phyloP scores from a whole-genome alignment of 2,329 filamentous ascomycete genomes.

The Fusarium scirpi region DNA sequence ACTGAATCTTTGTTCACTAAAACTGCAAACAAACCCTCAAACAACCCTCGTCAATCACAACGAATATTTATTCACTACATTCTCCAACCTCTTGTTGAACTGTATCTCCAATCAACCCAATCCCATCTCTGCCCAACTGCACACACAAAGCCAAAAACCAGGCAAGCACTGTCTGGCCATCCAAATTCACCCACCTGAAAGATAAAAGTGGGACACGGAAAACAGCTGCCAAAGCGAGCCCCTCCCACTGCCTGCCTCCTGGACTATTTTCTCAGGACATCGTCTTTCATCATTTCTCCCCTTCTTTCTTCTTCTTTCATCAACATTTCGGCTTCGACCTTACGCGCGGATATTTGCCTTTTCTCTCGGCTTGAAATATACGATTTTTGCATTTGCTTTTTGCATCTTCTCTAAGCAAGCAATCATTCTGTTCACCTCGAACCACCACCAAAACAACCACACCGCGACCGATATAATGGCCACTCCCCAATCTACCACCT shows the following conservation, averaged over 20 bases:
- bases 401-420: conserved; percentile 5
- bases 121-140: conserved; percentile 14
- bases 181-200: conserved; percentile 23
- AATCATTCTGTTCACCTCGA: conserved; percentile 20
- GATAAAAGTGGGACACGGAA: conserved; percentile 34
- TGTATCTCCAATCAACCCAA: conserved; percentile 1
- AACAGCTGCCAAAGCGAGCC: conserved; percentile 16
- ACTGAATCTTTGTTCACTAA: conserved; percentile 1
- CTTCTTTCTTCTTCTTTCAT: conserved; percentile 19
- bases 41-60: not conserved
- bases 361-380: conserved; percentile 28
- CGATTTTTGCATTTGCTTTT: conserved; percentile 10
- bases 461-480: conserved; percentile 60
- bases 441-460: conserved; percentile 15
- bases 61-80: not conserved
- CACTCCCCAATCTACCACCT: conserved; percentile 65
- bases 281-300: conserved; percentile 21
- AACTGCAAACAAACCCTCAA: not conserved
- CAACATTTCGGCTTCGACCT: conserved; percentile 22
- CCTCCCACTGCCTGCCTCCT: conserved; percentile 25
- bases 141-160: conserved; percentile 13
- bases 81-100: conserved; percentile 7
- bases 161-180: not conserved
- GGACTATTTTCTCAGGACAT: conserved; percentile 28
- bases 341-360: conserved; percentile 9